Conservation (phyloP, 257 asterid genomes). For the Nicotiana obtusifolia region DNA sequence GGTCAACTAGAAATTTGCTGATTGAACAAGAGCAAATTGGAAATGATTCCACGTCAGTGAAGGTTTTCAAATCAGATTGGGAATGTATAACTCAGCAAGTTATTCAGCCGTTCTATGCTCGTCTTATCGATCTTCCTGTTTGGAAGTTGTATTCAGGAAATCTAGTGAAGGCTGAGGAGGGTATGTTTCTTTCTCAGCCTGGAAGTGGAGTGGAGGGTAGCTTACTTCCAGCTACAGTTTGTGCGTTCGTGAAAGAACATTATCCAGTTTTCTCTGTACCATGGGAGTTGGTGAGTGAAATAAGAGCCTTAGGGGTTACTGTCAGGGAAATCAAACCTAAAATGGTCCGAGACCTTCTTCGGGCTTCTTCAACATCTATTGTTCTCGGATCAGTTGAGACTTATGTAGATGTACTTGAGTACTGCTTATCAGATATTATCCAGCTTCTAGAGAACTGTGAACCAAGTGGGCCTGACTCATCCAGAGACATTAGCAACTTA, state of each 20-base stretch:
- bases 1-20: conserved; percentile 39
- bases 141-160: conserved; percentile 92
- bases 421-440: conserved; percentile 85
- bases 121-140: conserved; percentile 76
- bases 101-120: conserved; percentile 71
- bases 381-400: conserved; percentile 66
- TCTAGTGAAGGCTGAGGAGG: conserved; percentile 82
- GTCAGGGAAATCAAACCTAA: conserved; percentile 86
- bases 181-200: conserved; percentile 98
- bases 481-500: conserved; percentile 30
- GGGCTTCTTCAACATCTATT: conserved; percentile 58
- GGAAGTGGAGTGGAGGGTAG: conserved; percentile 68
- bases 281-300: conserved; percentile 91
- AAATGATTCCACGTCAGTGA: conserved; percentile 28
- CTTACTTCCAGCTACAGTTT: conserved; percentile 80
- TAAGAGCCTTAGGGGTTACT: conserved; percentile 71
- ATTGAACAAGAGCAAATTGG: conserved; percentile 30
- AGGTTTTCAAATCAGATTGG: conserved; percentile 63
- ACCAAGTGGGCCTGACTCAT: conserved; percentile 23
- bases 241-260: conserved; percentile 92
- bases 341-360: conserved; percentile 92
- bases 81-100: conserved; percentile 70
- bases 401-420: conserved; percentile 82
- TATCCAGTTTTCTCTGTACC: conserved; percentile 98
- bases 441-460: conserved; percentile 45